These are phyloP conservation scores for Leccinum boreale DNA, from an alignment of 768 basidiomycete species.

Conservation along the genomic window DNA sequence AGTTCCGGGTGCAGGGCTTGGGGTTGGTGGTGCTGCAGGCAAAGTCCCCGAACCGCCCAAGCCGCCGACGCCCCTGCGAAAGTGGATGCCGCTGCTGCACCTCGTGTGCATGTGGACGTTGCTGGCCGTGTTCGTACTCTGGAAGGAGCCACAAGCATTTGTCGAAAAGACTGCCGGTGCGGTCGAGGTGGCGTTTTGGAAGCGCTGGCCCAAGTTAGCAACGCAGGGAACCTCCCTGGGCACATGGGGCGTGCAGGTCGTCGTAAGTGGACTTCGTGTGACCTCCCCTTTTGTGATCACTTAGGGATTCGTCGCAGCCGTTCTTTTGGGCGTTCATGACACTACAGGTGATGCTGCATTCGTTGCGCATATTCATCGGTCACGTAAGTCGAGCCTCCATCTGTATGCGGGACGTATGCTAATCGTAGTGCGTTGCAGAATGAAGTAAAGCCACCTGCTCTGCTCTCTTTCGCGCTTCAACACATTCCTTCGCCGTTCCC, in stretches of 20 bases:
- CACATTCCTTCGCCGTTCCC: slow-evolving; percentile 65
- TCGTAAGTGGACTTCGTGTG: slow-evolving; percentile 41
- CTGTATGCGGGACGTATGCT: not conserved
- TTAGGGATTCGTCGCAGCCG: slow-evolving; percentile 40
- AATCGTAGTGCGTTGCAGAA: slow-evolving; percentile 40
- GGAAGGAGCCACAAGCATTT: slow-evolving; percentile 56
- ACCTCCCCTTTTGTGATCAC: not conserved
- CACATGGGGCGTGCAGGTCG: slow-evolving; percentile 49
- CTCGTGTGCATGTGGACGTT: slow-evolving; percentile 61
- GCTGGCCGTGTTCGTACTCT: slow-evolving; percentile 65
- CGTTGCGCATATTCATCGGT: slow-evolving; percentile 65
- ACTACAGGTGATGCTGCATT: slow-evolving; percentile 67
- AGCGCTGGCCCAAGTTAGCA: slow-evolving; percentile 60
- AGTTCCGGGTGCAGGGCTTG: slow-evolving; percentile 13
- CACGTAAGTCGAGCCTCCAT: slow-evolving; percentile 45
- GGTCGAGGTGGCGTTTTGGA: slow-evolving; percentile 43
- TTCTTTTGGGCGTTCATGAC: slow-evolving; percentile 84
- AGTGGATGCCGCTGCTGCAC: slow-evolving; percentile 64
- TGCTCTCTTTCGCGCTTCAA: slow-evolving; percentile 59
- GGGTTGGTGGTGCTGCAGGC: slow-evolving; percentile 5
- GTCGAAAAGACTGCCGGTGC: slow-evolving; percentile 34
- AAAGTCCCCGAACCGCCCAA: slow-evolving; percentile 29
- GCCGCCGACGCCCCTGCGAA: slow-evolving; percentile 51
- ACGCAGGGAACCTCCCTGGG: slow-evolving; percentile 35
- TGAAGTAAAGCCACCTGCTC: slow-evolving; percentile 52